Evolutionary conservation across 148 eudicot species (phyloP).

Genomic region (Mesembryanthemum crystallinum): DNA sequence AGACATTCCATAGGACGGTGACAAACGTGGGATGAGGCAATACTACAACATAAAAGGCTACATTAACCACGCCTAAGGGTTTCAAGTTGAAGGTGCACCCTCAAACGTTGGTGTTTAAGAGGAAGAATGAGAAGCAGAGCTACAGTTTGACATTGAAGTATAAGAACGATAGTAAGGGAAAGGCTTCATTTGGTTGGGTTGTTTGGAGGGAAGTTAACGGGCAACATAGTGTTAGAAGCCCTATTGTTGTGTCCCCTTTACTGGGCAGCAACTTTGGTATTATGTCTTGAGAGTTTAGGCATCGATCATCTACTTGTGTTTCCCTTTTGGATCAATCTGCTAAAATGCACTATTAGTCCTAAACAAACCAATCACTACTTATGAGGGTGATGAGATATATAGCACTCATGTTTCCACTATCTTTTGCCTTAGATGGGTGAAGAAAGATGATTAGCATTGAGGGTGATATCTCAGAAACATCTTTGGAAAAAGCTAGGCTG

Average conservation of each 20-base stretch:
- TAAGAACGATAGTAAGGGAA: neutral
- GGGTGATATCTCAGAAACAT: too few relatives aligned
- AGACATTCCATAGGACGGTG: conserved; percentile 31
- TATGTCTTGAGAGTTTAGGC: neutral
- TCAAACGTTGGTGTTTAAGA: conserved; percentile 25
- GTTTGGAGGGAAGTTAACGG: conserved; percentile 36
- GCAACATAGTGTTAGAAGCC: conserved; percentile 36
- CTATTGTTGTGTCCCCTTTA: conserved; percentile 35
- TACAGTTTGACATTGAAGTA: conserved; percentile 28
- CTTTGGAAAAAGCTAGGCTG: too few relatives aligned
- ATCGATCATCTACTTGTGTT: neutral
- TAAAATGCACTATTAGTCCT: neutral
- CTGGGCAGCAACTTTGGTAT: neutral
- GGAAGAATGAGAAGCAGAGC: conserved; percentile 29
- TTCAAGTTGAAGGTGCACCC: conserved; percentile 26
- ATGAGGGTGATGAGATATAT: neutral
- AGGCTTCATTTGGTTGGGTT: conserved; percentile 27
- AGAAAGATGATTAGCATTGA: too few relatives aligned
- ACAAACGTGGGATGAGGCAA: conserved; percentile 27
- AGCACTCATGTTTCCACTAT: neutral
- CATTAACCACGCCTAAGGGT: conserved; percentile 19
- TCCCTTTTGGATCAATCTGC: neutral
- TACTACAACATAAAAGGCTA: conserved; percentile 25
- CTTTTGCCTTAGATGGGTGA: neutral
- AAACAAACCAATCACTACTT: neutral